Evolutionary conservation across 1,139 yeast species (phyloP), one percentile per base, ranked within the genome.

Genomic region (Yamadazyma siamensis): DNA sequence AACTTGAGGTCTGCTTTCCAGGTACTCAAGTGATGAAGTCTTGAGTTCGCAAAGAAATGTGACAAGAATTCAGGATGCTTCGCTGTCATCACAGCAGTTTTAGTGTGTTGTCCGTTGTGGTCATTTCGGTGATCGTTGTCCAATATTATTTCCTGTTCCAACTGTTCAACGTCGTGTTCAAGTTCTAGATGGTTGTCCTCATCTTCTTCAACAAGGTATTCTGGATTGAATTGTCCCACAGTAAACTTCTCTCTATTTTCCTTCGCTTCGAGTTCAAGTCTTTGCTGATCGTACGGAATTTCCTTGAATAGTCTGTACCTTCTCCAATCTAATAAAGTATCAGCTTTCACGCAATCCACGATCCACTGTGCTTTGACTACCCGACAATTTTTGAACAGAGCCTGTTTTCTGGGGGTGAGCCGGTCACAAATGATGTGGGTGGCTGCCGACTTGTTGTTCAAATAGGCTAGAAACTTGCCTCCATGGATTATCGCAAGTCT

Each of bases 361-460:
- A 91, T 69, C 98, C 98, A 91, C 27, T 70, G 69, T 0, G 97
- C 95, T 37, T 58, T 71, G 1, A 88, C 95, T 2, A 91, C 95
- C 41, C 74, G 77, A 54, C 75, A 83, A 42, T 80, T 72, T 21
- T 67, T 64, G 49, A 75, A 86, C 53, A 83, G 80, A 4, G 71
- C 54, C 34, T 68, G 63, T 53, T 91, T 89, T 27, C 86, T 65
- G 1, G 94, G 86, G 0, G 97, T 87, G 35, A 89, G 53, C 21
- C 78, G 66, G 33, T 81, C 78, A 16, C 96, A 94, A 2, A 91
- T 61, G 6, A 91, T 82, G 56, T 91, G 97, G 0, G 96, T 85
- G 1, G 82, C 94, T 9, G 74, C 67, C 4, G 82, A 70, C 48
- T 88, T 88, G 15, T 81, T 78, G 5, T 75, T 65, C 27, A 89